Evolutionary conservation across 768 basidiomycete genomes (phyloP), one percentile per base, ranked within the genome.

Genomic region (Naematelia encephala): DNA sequence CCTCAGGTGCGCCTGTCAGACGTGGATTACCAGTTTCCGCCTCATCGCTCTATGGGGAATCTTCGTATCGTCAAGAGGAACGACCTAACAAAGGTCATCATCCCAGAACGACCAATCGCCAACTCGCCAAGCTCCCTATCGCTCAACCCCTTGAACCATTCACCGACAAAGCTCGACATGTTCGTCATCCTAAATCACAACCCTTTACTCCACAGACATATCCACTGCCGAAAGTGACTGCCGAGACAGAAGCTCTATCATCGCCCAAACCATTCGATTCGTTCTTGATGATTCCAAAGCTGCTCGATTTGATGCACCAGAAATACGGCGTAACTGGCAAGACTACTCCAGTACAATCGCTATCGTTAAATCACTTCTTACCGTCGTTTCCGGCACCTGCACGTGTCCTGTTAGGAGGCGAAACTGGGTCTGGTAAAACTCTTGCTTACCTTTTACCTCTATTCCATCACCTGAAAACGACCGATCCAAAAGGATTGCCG

Each of bases 341-440:
- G 5, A 89, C 91, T 2, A 90, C 89, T 0, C 83, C 86, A 0
- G 91, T 93, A n/a, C 69, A 71, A 34, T 64, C 60, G 22, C 45
- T 71, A 4, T 51, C 60, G n/a, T 59, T 66, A 10, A 39, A 43
- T 21, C 49, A 61, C 27, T 19, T 59, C 39, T 42, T 62, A 13
- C 43, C 59, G 4, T 43, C 58, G 0, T 51, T 56, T 28, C 30
- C 1, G 91, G 90, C 0, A 86, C 88, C 0, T 91, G 93, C 76
- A 94, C 90, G 0, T 91, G 92, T 14, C 91, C 90, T 0, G 91
- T 91, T 0, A 94, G 94, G 79, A 91, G 26, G 91, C 92, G 0
- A 94, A 92, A 99, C 96, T 4, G 96, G 96, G 51, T 93, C 91
- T 10, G 96, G 96, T 59, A 99, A 99, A 80, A 99, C 96, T 0